phyloP scores from a whole-genome alignment of 139 green algal species.

The Chlorella vulgaris region DNA sequence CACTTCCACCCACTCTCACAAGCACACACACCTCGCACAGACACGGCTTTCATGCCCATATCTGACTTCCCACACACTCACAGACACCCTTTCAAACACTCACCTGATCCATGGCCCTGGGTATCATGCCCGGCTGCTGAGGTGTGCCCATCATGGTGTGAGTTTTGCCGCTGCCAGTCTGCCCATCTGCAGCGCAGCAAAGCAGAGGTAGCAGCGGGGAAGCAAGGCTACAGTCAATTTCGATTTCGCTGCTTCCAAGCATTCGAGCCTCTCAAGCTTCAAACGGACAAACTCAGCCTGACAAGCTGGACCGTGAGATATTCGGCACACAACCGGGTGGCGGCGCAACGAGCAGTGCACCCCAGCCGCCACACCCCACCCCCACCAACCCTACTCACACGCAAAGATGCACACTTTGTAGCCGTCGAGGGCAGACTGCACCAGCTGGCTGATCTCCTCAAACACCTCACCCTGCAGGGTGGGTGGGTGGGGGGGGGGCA shows the following conservation, averaged over 20 bases:
- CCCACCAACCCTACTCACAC: slow-evolving; percentile 38
- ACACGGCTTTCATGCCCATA: no score
- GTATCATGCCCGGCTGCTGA: slow-evolving; percentile 82
- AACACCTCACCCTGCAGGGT: slow-evolving; percentile 82
- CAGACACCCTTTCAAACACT: no score
- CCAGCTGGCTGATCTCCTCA: slow-evolving; percentile 86
- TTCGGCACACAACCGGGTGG: no score
- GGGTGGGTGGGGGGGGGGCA: no score
- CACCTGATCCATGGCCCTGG: slow-evolving; percentile 83
- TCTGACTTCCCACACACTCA: no score
- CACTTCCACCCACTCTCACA: no score
- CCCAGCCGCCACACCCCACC: not conserved
- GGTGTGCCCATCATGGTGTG: slow-evolving; percentile 93
- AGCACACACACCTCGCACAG: no score
- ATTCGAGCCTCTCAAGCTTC: not conserved
- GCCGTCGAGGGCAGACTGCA: slow-evolving; percentile 74
- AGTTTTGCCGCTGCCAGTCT: slow-evolving; percentile 81
- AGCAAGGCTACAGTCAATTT: no score
- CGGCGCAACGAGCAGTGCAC: no score
- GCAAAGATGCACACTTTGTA: slow-evolving; percentile 92
- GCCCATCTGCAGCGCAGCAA: not conserved
- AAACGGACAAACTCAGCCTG: no score
- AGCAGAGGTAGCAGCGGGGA: not conserved
- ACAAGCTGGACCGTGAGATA: no score
- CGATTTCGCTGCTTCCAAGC: not conserved